Base-by-base conservation (phyloP, 768 basidiomycete species). In the Artomyces pyxidatus region DNA sequence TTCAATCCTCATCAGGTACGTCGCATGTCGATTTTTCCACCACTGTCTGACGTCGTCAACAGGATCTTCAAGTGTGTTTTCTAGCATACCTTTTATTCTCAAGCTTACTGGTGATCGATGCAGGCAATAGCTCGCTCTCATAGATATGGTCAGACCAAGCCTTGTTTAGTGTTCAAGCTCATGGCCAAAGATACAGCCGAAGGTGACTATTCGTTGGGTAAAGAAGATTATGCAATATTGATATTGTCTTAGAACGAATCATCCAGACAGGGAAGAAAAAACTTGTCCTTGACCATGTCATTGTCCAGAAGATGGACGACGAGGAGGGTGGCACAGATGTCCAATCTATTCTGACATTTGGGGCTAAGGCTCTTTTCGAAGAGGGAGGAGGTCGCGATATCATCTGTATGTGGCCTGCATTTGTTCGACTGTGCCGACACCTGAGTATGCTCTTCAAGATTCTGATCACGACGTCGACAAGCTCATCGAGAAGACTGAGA, bases 111-210 rank as follows among this genome's bases (percentile, higher is more conserved):
- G 16, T 42, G 10, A 27, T 26, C 29, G 10, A 46, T 52, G 3
- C 59, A 97, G 85, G 96, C 96, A 28, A 97, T 99, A 50, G 84
- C 94, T 19, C 83, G 96, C 44, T 81, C 92, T 22, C 91, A 98
- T 70, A 81, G 96, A 47, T 98, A 85, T 61, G 96, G 96, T 2
- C 96, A 98, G 67, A 79, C 81, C 67, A 97, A 96, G 61, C 90
- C 88, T 6, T 93, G 92, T 52, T 73, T 95, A 38, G 92, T 95
- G 22, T 95, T 97, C 74, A 97, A 95, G 62, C 68, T 99, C 37
- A 92, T 98, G 89, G 81, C 91, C 47, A 95, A 95, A 65, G 83
- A 86, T 48, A 90, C 92, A 6, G 90, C 94, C 10, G 90, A 94
- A 76, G 90, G 88, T 82, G 47, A 49, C 64, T 47, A 42, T 38